These are phyloP conservation scores for Aureobasidium namibiae DNA, from an alignment of 2,329 filamentous ascomycete species.

Conservation along the genomic window DNA sequence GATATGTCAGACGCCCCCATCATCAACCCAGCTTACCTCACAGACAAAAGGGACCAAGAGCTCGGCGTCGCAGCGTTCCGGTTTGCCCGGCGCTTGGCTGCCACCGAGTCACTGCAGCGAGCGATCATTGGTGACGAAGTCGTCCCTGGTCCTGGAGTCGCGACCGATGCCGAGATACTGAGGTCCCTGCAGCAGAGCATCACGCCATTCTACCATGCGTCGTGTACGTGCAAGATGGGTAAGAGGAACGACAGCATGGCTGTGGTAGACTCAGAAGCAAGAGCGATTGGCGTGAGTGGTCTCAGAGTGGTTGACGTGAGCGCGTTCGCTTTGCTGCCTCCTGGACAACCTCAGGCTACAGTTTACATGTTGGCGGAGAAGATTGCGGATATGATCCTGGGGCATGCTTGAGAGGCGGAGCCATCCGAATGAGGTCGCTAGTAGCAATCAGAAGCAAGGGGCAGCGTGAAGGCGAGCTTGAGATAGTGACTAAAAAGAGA, in stretches of 20 bases:
- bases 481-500: no score
- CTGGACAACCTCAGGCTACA: conserved; percentile 21
- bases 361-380: conserved; percentile 13
- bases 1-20: conserved; percentile 23
- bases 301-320: neutral
- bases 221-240: conserved; percentile 19
- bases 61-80: conserved; percentile 26
- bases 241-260: conserved; percentile 16
- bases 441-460: no score
- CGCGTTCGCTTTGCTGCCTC: conserved; percentile 18
- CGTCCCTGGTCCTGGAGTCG: neutral
- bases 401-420: no score
- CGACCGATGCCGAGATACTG: neutral
- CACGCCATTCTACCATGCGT: conserved; percentile 8
- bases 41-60: conserved; percentile 24
- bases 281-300: conserved; percentile 15
- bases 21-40: conserved; percentile 31
- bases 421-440: no score
- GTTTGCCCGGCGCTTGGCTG: neutral
- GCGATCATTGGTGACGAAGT: conserved; percentile 4
- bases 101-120: neutral
- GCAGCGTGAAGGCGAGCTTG: no score
- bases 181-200: neutral
- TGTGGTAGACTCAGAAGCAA: conserved; percentile 18
- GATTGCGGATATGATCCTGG: neutral